phyloP scores from a whole-genome alignment of 2,329 filamentous ascomycete species.

The Calonectria crousiana region DNA sequence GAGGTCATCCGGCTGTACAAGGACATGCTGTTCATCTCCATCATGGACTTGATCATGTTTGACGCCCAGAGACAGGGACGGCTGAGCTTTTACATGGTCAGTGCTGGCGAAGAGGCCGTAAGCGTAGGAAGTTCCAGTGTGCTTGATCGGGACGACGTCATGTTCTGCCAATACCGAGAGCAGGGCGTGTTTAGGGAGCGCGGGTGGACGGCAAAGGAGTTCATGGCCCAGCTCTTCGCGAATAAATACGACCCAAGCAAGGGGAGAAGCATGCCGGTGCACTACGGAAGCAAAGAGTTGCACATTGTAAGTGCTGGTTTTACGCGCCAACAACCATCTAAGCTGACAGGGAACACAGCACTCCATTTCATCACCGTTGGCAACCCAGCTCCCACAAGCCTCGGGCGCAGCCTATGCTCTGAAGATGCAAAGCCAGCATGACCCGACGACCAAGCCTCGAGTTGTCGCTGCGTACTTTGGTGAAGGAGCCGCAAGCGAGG shows the following conservation, averaged over 20 bases:
- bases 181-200: constrained; percentile 91
- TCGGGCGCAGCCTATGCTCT: constrained; percentile 89
- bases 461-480: constrained; percentile 90
- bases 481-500: constrained; percentile 90
- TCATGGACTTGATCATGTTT: constrained; percentile 99
- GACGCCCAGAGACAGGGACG: constrained; percentile 96
- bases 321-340: background rate
- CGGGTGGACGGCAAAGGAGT: constrained; percentile 87
- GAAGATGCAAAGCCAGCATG: constrained; percentile 81
- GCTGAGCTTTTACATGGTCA: constrained; percentile 97
- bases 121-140: constrained; percentile 90
- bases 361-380: constrained; percentile 85
- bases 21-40: constrained; percentile 76
- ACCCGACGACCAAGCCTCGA: constrained; percentile 74
- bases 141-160: constrained; percentile 84
- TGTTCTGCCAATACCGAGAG: constrained; percentile 96
- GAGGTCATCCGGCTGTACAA: constrained; percentile 71
- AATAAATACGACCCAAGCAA: constrained; percentile 84
- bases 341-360: constrained; percentile 63
- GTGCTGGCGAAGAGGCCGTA: constrained; percentile 93
- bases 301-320: constrained; percentile 75
- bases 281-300: constrained; percentile 87
- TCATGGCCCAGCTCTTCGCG: constrained; percentile 96
- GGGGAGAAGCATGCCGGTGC: constrained; percentile 96
- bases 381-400: constrained; percentile 91